Conservation (phyloP, 768 basidiomycete genomes). For the Obba rivulosa region DNA sequence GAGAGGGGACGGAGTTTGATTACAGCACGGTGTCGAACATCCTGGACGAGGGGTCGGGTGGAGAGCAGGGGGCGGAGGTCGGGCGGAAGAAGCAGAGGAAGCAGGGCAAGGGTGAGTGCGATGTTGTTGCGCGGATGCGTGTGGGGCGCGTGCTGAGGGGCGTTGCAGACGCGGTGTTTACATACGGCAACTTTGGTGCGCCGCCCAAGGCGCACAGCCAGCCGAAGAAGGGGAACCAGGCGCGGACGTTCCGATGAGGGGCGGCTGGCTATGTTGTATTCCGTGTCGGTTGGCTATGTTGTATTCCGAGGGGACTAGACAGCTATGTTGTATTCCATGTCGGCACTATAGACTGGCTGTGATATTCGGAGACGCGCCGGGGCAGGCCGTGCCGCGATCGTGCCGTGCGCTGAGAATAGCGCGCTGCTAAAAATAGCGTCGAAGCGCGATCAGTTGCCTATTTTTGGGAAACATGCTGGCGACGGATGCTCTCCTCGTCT, state of each 20-base stretch:
- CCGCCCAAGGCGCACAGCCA: conserved; percentile 28
- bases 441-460: too few relatives aligned
- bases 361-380: too few relatives aligned
- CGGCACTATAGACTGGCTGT: too few relatives aligned
- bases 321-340: too few relatives aligned
- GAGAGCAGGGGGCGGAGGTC: conserved; percentile 17
- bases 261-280: too few relatives aligned
- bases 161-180: conserved; percentile 9
- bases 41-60: conserved; percentile 32
- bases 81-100: conserved; percentile 44
- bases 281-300: too few relatives aligned
- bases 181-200: conserved; percentile 26
- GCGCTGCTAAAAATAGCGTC: too few relatives aligned
- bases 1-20: conserved; percentile 28
- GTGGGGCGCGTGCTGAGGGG: neutral
- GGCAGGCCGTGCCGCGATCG: too few relatives aligned
- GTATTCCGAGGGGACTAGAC: too few relatives aligned
- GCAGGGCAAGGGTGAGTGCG: conserved; percentile 26
- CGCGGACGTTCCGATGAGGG: conserved; percentile 27
- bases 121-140: neutral
- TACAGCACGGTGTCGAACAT: conserved; percentile 36
- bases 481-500: too few relatives aligned
- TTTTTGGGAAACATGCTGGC: too few relatives aligned
- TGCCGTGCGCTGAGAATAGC: too few relatives aligned
- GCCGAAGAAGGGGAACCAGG: conserved; percentile 28